phyloP scores from a whole-genome alignment of 352 stramenopile genomes.

The Pythium aquatile region DNA sequence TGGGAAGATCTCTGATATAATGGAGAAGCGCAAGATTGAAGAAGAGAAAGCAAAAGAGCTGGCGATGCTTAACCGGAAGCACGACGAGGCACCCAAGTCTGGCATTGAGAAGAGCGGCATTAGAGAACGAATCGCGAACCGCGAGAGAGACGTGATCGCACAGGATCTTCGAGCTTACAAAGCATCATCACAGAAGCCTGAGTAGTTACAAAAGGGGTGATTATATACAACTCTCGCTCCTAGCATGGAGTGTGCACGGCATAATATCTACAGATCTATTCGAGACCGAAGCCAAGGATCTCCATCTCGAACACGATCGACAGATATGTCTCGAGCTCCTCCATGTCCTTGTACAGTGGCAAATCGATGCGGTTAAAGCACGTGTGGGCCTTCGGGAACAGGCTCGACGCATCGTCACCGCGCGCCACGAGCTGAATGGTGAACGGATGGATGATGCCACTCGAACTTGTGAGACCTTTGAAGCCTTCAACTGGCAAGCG shows the following conservation, averaged over 20 bases:
- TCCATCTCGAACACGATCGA: slow-evolving; percentile 88
- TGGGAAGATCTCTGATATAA: background rate
- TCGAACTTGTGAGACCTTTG: slow-evolving; percentile 73
- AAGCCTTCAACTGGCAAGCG: slow-evolving; percentile 91
- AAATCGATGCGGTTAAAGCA: slow-evolving; percentile 90
- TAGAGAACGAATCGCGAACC: slow-evolving; percentile 45
- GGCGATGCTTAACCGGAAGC: slow-evolving; percentile 8
- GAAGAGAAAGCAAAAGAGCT: background rate
- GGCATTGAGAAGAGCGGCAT: slow-evolving; percentile 38
- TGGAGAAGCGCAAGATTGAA: background rate
- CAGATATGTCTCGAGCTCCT: slow-evolving; percentile 85
- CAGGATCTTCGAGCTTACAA: slow-evolving; percentile 48
- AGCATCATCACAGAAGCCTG: slow-evolving; percentile 22
- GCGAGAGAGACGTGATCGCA: slow-evolving; percentile 46
- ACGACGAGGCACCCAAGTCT: slow-evolving; percentile 9
- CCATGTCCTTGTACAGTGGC: slow-evolving; percentile 71
- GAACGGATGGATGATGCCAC: slow-evolving; percentile 79
- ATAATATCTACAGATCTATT: slow-evolving; percentile 34
- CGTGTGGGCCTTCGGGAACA: slow-evolving; percentile 83
- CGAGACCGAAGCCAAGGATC: slow-evolving; percentile 74
- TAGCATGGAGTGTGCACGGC: background rate
- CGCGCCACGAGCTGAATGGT: slow-evolving; percentile 67
- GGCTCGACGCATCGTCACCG: slow-evolving; percentile 43
- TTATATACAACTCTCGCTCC: background rate
- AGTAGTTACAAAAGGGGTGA: slow-evolving; percentile 4